Evolutionary conservation across 2,329 filamentous ascomycete genomes (phyloP), one percentile per base, ranked within the genome.

Genomic region (Cladophialophora immunda): DNA sequence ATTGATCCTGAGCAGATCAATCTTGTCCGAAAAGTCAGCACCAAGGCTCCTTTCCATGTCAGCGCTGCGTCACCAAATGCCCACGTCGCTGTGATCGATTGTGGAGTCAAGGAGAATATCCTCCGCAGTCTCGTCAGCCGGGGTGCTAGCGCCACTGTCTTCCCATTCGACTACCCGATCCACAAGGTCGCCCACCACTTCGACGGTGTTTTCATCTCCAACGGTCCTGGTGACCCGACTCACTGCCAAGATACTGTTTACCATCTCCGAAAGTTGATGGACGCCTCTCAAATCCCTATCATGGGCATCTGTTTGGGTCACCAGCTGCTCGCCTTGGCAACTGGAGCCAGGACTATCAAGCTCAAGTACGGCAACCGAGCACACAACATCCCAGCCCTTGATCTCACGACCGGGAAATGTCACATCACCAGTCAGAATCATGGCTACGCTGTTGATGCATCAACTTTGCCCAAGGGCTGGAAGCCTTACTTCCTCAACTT

Each of bases 21-120:
- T 85, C 85, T 98, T 71, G 95, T 98, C 75, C 92, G 92, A 81
- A 92, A 92, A 75, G 95, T 99, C 73, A 97, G 92, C 85, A 99
- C 95, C 81, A 99, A 99, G 85, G 92, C 94, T 71, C 95, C 95
- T 50, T 99, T 98, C 85, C 93, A 98, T 75, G 91, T 98, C 72
- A 91, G 92, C 79, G 93, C 94, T 59, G 87, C 89, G 34, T 87
- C 90, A 72, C 93, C 94, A 70, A 89, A 91, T 76, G 90, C 92
- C 79, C 95, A 99, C 82, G 89, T 99, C 73, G 95, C 94, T 66
- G 87, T 99, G 73, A 91, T 99, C 78, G 95, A 99, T 82, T 99
- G 95, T 77, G 95, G 95, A 84, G 95, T 98, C 73, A 99, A 99
- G 88, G 95, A 99, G 87, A 99, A 99, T 85, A 99, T 99, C 75